Conservation (phyloP, 345 rosid genomes). For the Psidium guajava region DNA sequence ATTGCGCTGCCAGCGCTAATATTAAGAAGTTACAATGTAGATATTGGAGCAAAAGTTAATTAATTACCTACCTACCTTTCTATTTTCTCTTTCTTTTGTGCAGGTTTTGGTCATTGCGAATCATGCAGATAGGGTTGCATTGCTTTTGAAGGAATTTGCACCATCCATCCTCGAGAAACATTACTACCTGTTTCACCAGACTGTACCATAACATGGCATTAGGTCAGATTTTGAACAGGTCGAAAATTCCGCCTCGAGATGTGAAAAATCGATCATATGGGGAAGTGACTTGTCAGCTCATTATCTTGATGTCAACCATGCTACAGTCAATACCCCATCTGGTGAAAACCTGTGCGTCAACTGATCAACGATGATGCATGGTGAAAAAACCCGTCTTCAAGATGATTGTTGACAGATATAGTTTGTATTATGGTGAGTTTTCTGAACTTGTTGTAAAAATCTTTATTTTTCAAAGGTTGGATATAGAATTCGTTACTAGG, state of each 20-base stretch:
- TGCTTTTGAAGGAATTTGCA: constrained; percentile 92
- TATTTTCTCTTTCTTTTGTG: not conserved
- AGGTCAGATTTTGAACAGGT: constrained; percentile 86
- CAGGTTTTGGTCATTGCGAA: constrained; percentile 98
- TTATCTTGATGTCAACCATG: constrained; percentile 97
- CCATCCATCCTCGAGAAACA: constrained; percentile 93
- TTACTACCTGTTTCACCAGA: constrained; percentile 80
- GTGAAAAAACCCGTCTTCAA: constrained; percentile 18
- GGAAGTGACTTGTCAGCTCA: constrained; percentile 94
- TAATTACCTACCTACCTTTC: no score
- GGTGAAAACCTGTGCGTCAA: constrained; percentile 72
- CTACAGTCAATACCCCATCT: constrained; percentile 57
- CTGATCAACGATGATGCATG: constrained; percentile 80
- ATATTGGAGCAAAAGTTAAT: no score
- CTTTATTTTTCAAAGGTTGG: constrained; percentile 35
- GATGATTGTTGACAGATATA: not conserved
- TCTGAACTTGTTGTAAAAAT: not conserved
- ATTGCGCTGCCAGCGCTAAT: no score
- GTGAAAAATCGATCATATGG: constrained; percentile 91
- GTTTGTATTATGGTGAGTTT: not conserved
- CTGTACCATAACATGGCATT: constrained; percentile 95
- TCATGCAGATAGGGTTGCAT: constrained; percentile 92
- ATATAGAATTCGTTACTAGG: constrained; percentile 64
- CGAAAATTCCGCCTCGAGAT: constrained; percentile 69
- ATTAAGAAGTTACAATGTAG: no score